Evolutionary conservation across 371 early-diverging fungal genomes (phyloP).

Genomic region (Encephalitozoon romaleae): DNA sequence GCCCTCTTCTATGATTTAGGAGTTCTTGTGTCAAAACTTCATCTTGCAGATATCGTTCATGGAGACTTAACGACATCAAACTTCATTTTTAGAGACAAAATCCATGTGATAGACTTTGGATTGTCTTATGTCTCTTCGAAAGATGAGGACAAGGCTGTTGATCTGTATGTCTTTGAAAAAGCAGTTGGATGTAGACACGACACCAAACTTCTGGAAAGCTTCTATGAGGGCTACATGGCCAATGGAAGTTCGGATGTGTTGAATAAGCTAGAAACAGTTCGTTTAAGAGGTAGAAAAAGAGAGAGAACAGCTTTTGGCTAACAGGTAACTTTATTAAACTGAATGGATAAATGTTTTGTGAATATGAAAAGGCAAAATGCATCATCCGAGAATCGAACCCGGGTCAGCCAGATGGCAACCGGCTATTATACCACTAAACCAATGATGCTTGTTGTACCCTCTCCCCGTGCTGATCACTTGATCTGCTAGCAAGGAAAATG

Average conservation of each 20-base stretch:
- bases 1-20: conserved; percentile 32
- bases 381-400: conserved; percentile 61
- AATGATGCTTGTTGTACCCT: conserved; percentile 39
- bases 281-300: conserved; percentile 55
- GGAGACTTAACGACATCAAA: conserved; percentile 96
- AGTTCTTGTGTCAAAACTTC: conserved; percentile 67
- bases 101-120: conserved; percentile 86
- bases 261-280: conserved; percentile 42
- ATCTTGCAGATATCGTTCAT: conserved; percentile 75
- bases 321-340: background rate
- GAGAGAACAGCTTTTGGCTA: conserved; percentile 5
- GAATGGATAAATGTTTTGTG: background rate
- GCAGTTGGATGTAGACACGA: conserved; percentile 79
- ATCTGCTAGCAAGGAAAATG: too few relatives aligned
- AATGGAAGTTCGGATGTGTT: conserved; percentile 8
- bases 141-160: conserved; percentile 95
- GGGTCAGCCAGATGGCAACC: conserved; percentile 60
- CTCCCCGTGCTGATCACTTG: too few relatives aligned
- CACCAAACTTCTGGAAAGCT: conserved; percentile 59
- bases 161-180: conserved; percentile 90
- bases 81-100: conserved; percentile 66
- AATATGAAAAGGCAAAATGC: conserved; percentile 39
- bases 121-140: conserved; percentile 71
- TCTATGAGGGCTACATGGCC: conserved; percentile 40
- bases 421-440: conserved; percentile 61